A percentile compares a stretch with the other conserved stretches of the same genome.
Conservation (phyloP, 176 grass and related monocot species). For the Echinochloa phyllopogon region DNA sequence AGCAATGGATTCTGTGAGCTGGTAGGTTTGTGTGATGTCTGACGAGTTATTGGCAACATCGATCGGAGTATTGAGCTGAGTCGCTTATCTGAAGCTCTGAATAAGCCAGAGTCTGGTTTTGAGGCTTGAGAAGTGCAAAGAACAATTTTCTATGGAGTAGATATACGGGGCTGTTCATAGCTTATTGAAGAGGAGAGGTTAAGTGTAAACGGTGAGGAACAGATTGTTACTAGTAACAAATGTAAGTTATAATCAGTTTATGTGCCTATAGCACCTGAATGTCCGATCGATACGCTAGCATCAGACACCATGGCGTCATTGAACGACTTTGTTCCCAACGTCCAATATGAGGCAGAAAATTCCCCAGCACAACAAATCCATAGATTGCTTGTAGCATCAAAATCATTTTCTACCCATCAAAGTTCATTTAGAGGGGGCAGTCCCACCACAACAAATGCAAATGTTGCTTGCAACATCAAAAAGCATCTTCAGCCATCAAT, state of each 20-base stretch:
- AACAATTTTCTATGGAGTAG: not conserved
- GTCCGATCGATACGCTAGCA: too few species aligned
- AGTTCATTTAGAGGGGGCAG: too few species aligned
- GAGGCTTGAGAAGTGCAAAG: not conserved
- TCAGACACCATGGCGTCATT: too few species aligned
- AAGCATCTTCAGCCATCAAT: too few species aligned
- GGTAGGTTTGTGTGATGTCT: not conserved
- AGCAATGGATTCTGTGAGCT: not conserved
- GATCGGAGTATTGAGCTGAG: not conserved
- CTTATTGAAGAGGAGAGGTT: slow-evolving; percentile 11
- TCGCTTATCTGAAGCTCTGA: slow-evolving; percentile 1
- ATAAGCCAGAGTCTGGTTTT: not conserved
- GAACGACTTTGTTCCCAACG: too few species aligned
- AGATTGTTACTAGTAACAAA: not conserved
- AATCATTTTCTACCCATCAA: too few species aligned
- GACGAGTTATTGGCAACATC: not conserved
- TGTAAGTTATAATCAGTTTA: not conserved
- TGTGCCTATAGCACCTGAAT: too few species aligned
- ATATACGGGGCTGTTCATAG: not conserved
- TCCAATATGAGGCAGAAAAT: too few species aligned
- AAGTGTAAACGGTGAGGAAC: not conserved
- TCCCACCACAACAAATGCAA: too few species aligned
- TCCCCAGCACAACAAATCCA: too few species aligned
- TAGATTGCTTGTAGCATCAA: too few species aligned
- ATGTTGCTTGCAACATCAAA: too few species aligned